phyloP scores from a whole-genome alignment of 176 grass and related monocot genomes.

The Triticum dicoccoides region DNA sequence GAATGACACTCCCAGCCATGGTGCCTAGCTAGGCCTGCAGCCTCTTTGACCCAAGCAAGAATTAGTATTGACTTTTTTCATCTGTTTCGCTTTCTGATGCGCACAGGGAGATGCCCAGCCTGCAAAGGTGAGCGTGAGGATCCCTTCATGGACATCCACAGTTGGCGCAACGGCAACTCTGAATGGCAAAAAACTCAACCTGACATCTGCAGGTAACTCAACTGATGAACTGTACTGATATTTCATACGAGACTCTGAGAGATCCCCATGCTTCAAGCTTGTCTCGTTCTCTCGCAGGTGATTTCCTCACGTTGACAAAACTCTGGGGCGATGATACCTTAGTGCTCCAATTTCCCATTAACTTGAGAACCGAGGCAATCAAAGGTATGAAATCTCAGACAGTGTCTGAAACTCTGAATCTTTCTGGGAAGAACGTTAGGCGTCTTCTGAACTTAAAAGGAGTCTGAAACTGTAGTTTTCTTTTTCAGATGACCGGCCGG shows the following conservation, averaged over 20 bases:
- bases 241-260: not conserved
- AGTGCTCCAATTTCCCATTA: slow-evolving; percentile 50
- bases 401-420: not conserved
- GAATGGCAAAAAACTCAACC: slow-evolving; percentile 51
- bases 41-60: not conserved
- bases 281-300: slow-evolving; percentile 42
- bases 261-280: not conserved
- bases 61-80: not conserved
- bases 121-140: slow-evolving; percentile 61
- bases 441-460: not conserved
- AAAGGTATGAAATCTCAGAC: slow-evolving; percentile 45
- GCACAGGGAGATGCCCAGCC: slow-evolving; percentile 37
- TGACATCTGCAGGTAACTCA: slow-evolving; percentile 47
- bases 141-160: slow-evolving; percentile 79
- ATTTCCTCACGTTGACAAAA: slow-evolving; percentile 60
- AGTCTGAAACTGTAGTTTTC: not conserved
- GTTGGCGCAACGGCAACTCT: slow-evolving; percentile 40
- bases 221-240: not conserved
- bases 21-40: not conserved
- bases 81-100: not conserved
- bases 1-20: not conserved
- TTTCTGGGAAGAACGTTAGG: not conserved
- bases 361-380: slow-evolving; percentile 57
- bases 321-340: slow-evolving; percentile 59
- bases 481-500: slow-evolving; percentile 65